Evolutionary conservation across 1,284 basidiomycete genomes (phyloP).

Genomic region (Papiliotrema terrestris): DNA sequence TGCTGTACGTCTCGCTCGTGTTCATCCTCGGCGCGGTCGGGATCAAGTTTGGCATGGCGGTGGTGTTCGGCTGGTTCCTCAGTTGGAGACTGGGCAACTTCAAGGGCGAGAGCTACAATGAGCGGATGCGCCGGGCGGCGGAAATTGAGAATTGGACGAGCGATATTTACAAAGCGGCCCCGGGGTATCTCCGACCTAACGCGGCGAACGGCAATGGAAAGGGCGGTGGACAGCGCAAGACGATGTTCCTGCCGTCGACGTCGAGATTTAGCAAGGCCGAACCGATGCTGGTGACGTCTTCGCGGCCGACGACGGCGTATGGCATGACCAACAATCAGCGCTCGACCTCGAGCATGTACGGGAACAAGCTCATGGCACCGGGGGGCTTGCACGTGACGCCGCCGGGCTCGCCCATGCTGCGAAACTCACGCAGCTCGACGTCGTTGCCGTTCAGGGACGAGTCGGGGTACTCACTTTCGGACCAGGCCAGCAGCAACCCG

Average conservation of each 20-base stretch:
- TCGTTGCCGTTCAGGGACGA: slow-evolving; percentile 57
- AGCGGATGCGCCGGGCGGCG: slow-evolving; percentile 83
- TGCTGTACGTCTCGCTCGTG: slow-evolving; percentile 90
- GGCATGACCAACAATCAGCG: slow-evolving; percentile 49
- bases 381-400: slow-evolving; percentile 55
- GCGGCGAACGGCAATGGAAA: slow-evolving; percentile 56
- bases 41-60: slow-evolving; percentile 95
- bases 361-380: slow-evolving; percentile 34
- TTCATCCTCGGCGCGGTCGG: slow-evolving; percentile 97
- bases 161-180: slow-evolving; percentile 93
- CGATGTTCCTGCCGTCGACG: slow-evolving; percentile 68
- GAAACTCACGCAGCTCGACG: slow-evolving; percentile 75
- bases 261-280: slow-evolving; percentile 81
- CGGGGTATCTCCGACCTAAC: slow-evolving; percentile 85
- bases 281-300: slow-evolving; percentile 57
- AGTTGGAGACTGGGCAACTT: slow-evolving; percentile 92
- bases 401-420: slow-evolving; percentile 70
- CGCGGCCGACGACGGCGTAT: slow-evolving; percentile 70
- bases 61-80: slow-evolving; percentile 96
- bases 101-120: slow-evolving; percentile 85
- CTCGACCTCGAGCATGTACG: slow-evolving; percentile 43
- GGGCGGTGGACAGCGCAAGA: slow-evolving; percentile 54
- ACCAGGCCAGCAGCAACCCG: slow-evolving; percentile 17
- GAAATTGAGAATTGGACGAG: slow-evolving; percentile 97
- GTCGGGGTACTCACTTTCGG: slow-evolving; percentile 43